Base-by-base conservation (phyloP, 1,284 basidiomycete species). In the Apiotrichum mycotoxinovorans region DNA sequence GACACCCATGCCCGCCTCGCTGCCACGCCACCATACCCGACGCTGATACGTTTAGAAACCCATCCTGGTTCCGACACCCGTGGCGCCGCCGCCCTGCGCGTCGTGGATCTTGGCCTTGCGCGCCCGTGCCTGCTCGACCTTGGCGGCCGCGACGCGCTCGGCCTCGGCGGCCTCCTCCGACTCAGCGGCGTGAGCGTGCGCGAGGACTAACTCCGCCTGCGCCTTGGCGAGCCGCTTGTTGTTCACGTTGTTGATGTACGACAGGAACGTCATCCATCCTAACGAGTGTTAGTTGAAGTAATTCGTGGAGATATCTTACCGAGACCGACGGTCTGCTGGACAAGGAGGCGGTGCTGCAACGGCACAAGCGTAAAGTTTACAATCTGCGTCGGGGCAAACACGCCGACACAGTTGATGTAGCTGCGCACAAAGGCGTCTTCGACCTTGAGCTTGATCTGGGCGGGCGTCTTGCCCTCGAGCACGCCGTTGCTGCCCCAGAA, bases 291-390 rank as follows among this genome's bases (percentile, higher is more conserved):
- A 51, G 53, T 43, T 18, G 20, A 14, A 10, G 17, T 30, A 10
- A 17, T 30, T 5, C 12, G 12, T 30, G 30, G 25, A 18, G 43
- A 12, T 41, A 14, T 44, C 69, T 63, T 51, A 71, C 90, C 88
- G 52, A 93, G 80, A 58, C 86, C 87, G 52, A 93, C 88, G 17
- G 87, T 82, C 68, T 89, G 84, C 27, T 91, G 83, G 22, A 87
- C 80, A 10, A 87, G 80, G 58, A 92, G 85, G n/a, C 89, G 84
- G 54, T 91, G 79, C 66, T 91, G 89, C 4, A 82, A 83, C 0
- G 90, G 91, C 0, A 92, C 83, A 50, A 92, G 25, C 15, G 84
- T 79, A 68, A 92, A 92, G 78, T 93, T 93, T 79, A 90, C 78
- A 54, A 88, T 72, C 71, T 92, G 89, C 0, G 88, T 84, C 0